Evolutionary conservation across 192 early-diverging fungal species (phyloP).

Genomic region (Podila horticola): DNA sequence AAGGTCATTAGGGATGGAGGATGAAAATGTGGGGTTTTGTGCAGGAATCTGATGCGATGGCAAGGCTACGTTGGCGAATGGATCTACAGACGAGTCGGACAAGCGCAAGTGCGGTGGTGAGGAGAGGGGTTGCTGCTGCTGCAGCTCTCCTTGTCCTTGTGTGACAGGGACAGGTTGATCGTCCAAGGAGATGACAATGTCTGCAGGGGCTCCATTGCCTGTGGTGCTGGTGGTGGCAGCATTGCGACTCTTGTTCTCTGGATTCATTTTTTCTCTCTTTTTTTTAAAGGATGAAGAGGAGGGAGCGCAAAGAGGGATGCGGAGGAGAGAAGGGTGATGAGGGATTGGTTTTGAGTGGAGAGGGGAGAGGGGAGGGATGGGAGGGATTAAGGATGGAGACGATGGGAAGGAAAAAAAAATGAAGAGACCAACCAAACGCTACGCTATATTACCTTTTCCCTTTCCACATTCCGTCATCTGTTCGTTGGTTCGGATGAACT

Average conservation of each 20-base stretch:
- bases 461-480: too few species aligned
- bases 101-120: slow-evolving; percentile 6
- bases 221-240: slow-evolving; percentile 1
- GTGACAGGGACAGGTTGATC: neutral
- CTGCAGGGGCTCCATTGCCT: neutral
- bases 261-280: too few species aligned
- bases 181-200: slow-evolving; percentile 33
- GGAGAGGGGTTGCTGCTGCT: neutral
- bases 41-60: neutral
- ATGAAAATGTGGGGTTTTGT: neutral
- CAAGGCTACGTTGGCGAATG: neutral
- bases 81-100: neutral
- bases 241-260: too few species aligned
- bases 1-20: too few species aligned
- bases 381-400: too few species aligned
- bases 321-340: slow-evolving; percentile 27
- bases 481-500: too few species aligned
- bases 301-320: neutral
- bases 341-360: neutral
- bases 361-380: too few species aligned
- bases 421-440: too few species aligned
- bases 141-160: neutral
- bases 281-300: slow-evolving; percentile 9
- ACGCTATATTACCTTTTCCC: too few species aligned
- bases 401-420: too few species aligned